Evolutionary conservation across 495 filamentous ascomycete species (phyloP).

Genomic region (Pyrenopolyporus hunteri): DNA sequence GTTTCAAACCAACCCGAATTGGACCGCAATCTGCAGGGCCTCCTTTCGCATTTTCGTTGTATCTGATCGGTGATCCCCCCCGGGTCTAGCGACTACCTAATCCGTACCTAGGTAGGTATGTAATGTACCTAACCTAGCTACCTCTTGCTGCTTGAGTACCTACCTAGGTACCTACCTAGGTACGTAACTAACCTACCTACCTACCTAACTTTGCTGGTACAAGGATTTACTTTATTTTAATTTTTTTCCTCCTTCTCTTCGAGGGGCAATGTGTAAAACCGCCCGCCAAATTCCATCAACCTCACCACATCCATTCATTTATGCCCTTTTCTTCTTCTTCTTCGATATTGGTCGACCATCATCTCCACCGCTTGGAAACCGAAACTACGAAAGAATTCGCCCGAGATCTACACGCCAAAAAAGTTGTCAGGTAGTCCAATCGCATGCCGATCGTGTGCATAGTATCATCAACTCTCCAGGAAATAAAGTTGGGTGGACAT

Average conservation of each 20-base stretch:
- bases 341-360: not conserved
- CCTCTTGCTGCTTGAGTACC: too few relatives aligned
- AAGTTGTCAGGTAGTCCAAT: too few relatives aligned
- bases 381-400: slow-evolving; percentile 15
- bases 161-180: too few relatives aligned
- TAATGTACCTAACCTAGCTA: too few relatives aligned
- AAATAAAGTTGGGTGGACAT: slow-evolving; percentile 38
- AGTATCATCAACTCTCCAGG: slow-evolving; percentile 7
- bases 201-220: slow-evolving; percentile 7
- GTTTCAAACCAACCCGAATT: slow-evolving; percentile 40
- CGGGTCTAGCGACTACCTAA: slow-evolving; percentile 15
- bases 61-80: slow-evolving; percentile 24
- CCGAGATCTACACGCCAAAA: slow-evolving; percentile 32
- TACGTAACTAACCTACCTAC: too few relatives aligned
- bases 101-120: too few relatives aligned
- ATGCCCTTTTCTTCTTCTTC: not conserved
- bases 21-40: slow-evolving; percentile 36
- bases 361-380: too few relatives aligned
- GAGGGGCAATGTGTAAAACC: not conserved
- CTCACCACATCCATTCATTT: slow-evolving; percentile 14
- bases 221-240: slow-evolving; percentile 17
- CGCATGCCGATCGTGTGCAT: slow-evolving; percentile 19
- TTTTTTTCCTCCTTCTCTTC: slow-evolving; percentile 4
- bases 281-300: slow-evolving; percentile 2
- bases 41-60: slow-evolving; percentile 30